Evolutionary conservation across 2,329 filamentous ascomycete species (phyloP), one percentile per base, ranked within the genome.

Genomic region (Hypoxylon sp.): DNA sequence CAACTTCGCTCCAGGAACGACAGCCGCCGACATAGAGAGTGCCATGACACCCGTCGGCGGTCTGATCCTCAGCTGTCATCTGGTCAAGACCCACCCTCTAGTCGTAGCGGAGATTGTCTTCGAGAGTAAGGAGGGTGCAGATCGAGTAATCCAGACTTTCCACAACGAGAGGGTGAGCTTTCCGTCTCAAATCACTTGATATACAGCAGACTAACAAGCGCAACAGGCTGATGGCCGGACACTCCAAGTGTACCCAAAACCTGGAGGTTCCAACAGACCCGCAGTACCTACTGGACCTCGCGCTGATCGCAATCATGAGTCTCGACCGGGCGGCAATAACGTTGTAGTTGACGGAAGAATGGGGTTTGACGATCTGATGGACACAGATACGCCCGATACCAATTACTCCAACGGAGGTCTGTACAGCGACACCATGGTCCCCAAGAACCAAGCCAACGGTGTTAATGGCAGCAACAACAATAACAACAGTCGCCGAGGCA

Each of bases 1-100:
- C 79, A 96, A 96, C 82, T 93, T 96, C 77, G 93, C 92, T 11
- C 88, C 88, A 1, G 93, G 93, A 39, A 96, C 93, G 0, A 94
- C 93, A 6, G 91, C 91, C 1, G 92, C 91, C 31, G 93, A 96
- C 75, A 93, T 96, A 66, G 92, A 94, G 82, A 92, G 90, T 73
- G 93, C 93, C 62, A 90, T 96, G 88, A 87, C 86, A n/a, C 89
- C 89, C 0, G 82, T 92, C n/a, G 92, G 91, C 42, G 92, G 91
- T 31, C 84, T 90, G 67, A 86, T 93, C 74, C 76, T 86, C 24
- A 88, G 86, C 74, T 95, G 92, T 81, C 86, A 84, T 37, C 81
- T 96, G 42, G 80, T 93, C 62, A 89, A 91, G 76, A 85, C 89
- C 3, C 82, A 82, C 29, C 93, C 93, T 0, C 90, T 91, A 3